phyloP scores from a whole-genome alignment of 2,329 filamentous ascomycete species.

The Plenodomus biglobosus region DNA sequence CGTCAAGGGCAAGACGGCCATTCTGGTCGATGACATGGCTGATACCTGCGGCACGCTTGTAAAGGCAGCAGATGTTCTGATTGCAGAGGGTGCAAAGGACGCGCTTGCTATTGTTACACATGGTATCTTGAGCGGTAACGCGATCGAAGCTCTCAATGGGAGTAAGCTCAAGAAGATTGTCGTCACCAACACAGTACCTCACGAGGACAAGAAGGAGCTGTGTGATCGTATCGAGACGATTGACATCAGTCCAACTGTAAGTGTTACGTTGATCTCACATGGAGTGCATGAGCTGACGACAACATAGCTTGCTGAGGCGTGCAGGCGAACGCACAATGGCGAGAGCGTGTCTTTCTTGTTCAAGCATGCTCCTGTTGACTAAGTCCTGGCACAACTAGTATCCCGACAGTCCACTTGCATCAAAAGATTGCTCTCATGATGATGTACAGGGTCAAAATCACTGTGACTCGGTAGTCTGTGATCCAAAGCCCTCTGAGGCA shows the following conservation, averaged over 20 bases:
- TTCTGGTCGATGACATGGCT: slow-evolving; percentile 97
- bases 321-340: slow-evolving; percentile 71
- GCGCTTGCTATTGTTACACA: slow-evolving; percentile 96
- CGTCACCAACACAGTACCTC: slow-evolving; percentile 85
- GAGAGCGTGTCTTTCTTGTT: slow-evolving; percentile 70
- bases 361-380: slow-evolving; percentile 62
- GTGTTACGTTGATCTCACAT: slow-evolving; percentile 19
- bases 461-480: slow-evolving; percentile 4
- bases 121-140: slow-evolving; percentile 84
- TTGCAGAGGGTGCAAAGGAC: slow-evolving; percentile 75
- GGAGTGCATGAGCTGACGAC: slow-evolving; percentile 13
- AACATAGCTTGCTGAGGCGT: slow-evolving; percentile 64
- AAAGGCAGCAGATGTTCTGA: slow-evolving; percentile 88
- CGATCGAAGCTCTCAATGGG: slow-evolving; percentile 81
- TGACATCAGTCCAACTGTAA: slow-evolving; percentile 78
- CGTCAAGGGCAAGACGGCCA: slow-evolving; percentile 86
- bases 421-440: slow-evolving; percentile 19
- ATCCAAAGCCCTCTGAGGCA: slow-evolving; percentile 1
- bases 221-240: slow-evolving; percentile 86
- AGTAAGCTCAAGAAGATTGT: slow-evolving; percentile 77
- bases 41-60: slow-evolving; percentile 87
- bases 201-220: slow-evolving; percentile 74
- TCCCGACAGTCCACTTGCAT: slow-evolving; percentile 10
- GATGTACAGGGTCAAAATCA: slow-evolving; percentile 9
- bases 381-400: slow-evolving; percentile 7